Conservation (phyloP, 192 early-diverging fungal species). For the Paraglomus occultum region DNA sequence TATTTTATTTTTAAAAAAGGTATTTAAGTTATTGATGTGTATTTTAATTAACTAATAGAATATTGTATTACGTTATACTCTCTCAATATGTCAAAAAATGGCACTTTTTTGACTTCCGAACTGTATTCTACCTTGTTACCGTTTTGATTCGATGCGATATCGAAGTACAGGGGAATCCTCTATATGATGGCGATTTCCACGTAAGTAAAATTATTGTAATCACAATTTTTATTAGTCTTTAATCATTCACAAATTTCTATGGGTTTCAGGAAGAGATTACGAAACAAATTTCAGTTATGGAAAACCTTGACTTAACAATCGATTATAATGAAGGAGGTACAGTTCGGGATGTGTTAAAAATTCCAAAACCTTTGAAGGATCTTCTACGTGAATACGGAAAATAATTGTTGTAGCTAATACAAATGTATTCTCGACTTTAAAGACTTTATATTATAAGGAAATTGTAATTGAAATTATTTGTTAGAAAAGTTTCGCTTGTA, state of each 20-base stretch:
- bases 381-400: too few species aligned
- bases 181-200: constrained; percentile 25
- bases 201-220: constrained; percentile 22
- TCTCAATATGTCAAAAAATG: constrained; percentile 23
- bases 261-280: constrained; percentile 20
- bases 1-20: constrained; percentile 10
- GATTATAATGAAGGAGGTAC: constrained; percentile 11
- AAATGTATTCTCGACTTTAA: too few species aligned
- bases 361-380: constrained; percentile 15
- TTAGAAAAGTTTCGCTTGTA: too few species aligned
- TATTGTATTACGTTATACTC: constrained; percentile 27
- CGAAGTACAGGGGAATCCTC: constrained; percentile 25
- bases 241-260: background rate
- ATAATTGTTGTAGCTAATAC: too few species aligned
- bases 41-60: constrained; percentile 28
- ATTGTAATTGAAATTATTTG: too few species aligned
- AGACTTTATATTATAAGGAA: too few species aligned
- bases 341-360: constrained; percentile 14
- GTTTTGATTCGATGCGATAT: constrained; percentile 24
- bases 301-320: constrained; percentile 20
- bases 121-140: constrained; percentile 24
- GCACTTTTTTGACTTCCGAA: constrained; percentile 23
- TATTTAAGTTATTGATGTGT: constrained; percentile 7
- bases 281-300: constrained; percentile 20
- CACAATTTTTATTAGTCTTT: constrained; percentile 16